Evolutionary conservation across 2,329 filamentous ascomycete genomes (phyloP).

Genomic region (Aspergillus fumigatus): DNA sequence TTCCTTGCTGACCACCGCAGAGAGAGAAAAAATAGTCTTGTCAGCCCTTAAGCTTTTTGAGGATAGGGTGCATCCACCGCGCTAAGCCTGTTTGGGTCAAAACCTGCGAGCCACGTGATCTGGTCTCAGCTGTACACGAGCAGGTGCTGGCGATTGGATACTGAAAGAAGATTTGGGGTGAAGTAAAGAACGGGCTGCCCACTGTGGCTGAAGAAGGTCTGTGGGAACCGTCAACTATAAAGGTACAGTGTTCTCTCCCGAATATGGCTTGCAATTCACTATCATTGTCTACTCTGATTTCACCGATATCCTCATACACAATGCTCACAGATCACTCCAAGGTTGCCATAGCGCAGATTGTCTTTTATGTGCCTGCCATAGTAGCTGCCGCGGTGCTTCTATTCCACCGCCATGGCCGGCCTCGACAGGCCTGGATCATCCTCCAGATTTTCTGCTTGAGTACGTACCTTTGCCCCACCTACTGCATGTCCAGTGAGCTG

Average conservation of each 20-base stretch:
- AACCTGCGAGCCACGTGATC: not conserved
- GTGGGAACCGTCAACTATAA: not conserved
- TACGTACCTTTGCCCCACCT: not conserved
- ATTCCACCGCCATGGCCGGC: slow-evolving; percentile 14
- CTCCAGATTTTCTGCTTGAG: slow-evolving; percentile 17
- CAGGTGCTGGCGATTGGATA: not conserved
- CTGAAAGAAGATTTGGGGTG: not conserved
- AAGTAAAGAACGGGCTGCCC: not conserved
- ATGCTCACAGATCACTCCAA: slow-evolving; percentile 18
- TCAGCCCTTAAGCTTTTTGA: not conserved
- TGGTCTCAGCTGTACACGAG: not conserved
- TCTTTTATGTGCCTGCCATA: slow-evolving; percentile 17
- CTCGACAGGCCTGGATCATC: slow-evolving; percentile 18
- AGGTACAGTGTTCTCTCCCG: not conserved
- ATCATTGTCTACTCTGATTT: not conserved
- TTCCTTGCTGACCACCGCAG: not conserved
- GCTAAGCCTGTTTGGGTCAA: not conserved
- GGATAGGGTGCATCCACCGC: not conserved
- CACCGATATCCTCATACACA: not conserved
- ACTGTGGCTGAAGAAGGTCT: not conserved
- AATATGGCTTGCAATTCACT: not conserved
- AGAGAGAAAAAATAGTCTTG: not conserved
- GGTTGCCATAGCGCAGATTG: slow-evolving; percentile 17
- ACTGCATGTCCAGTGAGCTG: not conserved
- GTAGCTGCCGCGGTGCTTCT: slow-evolving; percentile 9